These are phyloP conservation scores for Blastomyces parvus DNA, from an alignment of 2,329 filamentous ascomycete species.

Conservation along the genomic window DNA sequence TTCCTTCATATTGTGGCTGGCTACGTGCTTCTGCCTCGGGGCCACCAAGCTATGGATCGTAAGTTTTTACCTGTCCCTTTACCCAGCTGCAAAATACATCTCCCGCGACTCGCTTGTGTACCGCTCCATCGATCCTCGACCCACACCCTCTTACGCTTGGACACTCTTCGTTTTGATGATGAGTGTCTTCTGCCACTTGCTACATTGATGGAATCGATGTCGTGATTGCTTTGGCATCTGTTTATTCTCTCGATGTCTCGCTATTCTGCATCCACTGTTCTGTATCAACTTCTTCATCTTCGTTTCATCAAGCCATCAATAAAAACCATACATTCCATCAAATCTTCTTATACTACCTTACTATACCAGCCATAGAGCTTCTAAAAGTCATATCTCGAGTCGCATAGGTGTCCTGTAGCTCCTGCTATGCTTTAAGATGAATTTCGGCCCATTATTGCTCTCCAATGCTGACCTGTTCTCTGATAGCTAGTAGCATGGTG, in stretches of 20 bases:
- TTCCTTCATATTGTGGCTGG: slow-evolving; percentile 20
- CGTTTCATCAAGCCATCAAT: slow-evolving; percentile 32
- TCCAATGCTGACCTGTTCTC: slow-evolving; percentile 35
- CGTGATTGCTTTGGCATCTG: not conserved
- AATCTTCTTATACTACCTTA: slow-evolving; percentile 23
- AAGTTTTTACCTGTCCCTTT: slow-evolving; percentile 35
- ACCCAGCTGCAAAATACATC: slow-evolving; percentile 7
- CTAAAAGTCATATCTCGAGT: slow-evolving; percentile 22
- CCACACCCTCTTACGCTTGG: slow-evolving; percentile 1
- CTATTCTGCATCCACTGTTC: slow-evolving; percentile 9
- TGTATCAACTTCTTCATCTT: slow-evolving; percentile 21
- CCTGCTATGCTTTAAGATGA: slow-evolving; percentile 17
- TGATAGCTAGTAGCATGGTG: slow-evolving; percentile 38
- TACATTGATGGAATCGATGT: slow-evolving; percentile 5
- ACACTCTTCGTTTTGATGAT: not conserved
- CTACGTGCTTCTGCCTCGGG: slow-evolving; percentile 30
- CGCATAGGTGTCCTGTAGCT: slow-evolving; percentile 27
- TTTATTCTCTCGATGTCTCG: slow-evolving; percentile 1
- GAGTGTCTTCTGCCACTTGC: not conserved
- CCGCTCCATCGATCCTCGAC: slow-evolving; percentile 8
- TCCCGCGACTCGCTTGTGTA: slow-evolving; percentile 5
- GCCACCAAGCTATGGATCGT: slow-evolving; percentile 51
- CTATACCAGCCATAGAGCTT: slow-evolving; percentile 21
- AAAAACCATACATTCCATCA: slow-evolving; percentile 30
- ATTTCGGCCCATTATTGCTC: slow-evolving; percentile 19